These are phyloP conservation scores for Cytospora schulzeri DNA, from an alignment of 2,329 filamentous ascomycete genomes.

Conservation along the genomic window DNA sequence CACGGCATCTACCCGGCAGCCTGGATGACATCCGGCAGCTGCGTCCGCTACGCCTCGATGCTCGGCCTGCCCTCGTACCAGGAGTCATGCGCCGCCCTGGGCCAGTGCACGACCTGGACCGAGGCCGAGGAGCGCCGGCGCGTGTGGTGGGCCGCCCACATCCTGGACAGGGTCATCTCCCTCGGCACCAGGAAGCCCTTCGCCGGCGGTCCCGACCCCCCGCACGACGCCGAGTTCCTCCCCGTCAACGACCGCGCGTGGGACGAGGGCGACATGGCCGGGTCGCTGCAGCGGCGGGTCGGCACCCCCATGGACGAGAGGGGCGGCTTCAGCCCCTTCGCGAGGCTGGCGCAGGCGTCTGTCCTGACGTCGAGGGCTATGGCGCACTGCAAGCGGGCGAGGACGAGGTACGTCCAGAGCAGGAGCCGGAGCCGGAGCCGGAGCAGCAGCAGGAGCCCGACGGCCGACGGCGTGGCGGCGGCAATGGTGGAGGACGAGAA, in stretches of 20 bases:
- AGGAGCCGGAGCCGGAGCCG: background rate
- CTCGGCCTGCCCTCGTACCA: slow-evolving; percentile 44
- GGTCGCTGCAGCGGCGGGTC: slow-evolving; percentile 36
- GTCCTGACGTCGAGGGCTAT: slow-evolving; percentile 40
- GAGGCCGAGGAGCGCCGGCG: slow-evolving; percentile 49
- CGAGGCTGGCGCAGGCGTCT: slow-evolving; percentile 48
- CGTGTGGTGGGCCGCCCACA: slow-evolving; percentile 52
- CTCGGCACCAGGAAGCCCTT: slow-evolving; percentile 35
- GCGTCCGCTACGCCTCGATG: slow-evolving; percentile 47
- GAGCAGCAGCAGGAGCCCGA: slow-evolving; percentile 21
- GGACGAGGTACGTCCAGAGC: slow-evolving; percentile 12
- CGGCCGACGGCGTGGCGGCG: slow-evolving; percentile 27
- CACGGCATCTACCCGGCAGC: slow-evolving; percentile 54
- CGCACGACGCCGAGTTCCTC: slow-evolving; percentile 33
- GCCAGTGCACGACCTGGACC: slow-evolving; percentile 45
- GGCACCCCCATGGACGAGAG: slow-evolving; percentile 47
- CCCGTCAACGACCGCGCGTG: slow-evolving; percentile 45
- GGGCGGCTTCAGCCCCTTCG: slow-evolving; percentile 47
- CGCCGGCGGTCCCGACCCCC: slow-evolving; percentile 27
- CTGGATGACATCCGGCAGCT: slow-evolving; percentile 50
- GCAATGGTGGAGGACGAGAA: background rate
- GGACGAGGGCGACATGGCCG: slow-evolving; percentile 42
- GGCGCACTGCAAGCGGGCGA: slow-evolving; percentile 34
- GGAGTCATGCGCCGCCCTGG: slow-evolving; percentile 42
- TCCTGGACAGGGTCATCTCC: slow-evolving; percentile 44